phyloP scores from a whole-genome alignment of 75 land plant genomes.

The Sequoiadendron giganteum region DNA sequence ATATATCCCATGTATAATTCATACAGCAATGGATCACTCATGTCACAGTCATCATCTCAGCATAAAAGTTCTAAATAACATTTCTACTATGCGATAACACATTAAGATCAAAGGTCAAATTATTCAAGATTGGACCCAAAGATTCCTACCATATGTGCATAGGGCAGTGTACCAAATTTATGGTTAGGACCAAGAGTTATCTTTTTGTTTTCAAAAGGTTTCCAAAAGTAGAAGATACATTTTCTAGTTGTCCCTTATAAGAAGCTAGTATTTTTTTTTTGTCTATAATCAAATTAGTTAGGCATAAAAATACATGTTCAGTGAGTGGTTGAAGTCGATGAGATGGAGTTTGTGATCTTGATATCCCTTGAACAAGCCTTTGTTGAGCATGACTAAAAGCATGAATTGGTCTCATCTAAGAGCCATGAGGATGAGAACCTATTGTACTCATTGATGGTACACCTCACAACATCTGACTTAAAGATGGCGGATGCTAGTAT shows the following conservation, averaged over 20 bases:
- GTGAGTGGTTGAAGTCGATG: constrained; percentile 23
- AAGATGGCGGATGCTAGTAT: background rate
- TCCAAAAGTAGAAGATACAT: background rate
- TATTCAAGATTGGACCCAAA: too few species aligned
- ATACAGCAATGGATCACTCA: too few species aligned
- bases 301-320: constrained; percentile 22
- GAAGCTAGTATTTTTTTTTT: background rate
- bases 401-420: constrained; percentile 34
- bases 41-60: too few species aligned
- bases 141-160: too few species aligned
- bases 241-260: background rate
- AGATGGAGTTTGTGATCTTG: constrained; percentile 25
- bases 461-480: constrained; percentile 28
- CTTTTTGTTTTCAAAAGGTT: too few species aligned
- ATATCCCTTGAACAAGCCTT: constrained; percentile 29
- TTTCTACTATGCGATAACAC: too few species aligned
- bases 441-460: constrained; percentile 28
- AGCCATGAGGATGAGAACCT: constrained; percentile 29
- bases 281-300: background rate
- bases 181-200: too few species aligned
- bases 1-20: too few species aligned
- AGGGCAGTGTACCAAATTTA: too few species aligned
- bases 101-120: too few species aligned
- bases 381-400: constrained; percentile 28
- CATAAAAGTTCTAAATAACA: too few species aligned